Evolutionary conservation across 345 rosid species (phyloP).

Genomic region (Camelina sativa): DNA sequence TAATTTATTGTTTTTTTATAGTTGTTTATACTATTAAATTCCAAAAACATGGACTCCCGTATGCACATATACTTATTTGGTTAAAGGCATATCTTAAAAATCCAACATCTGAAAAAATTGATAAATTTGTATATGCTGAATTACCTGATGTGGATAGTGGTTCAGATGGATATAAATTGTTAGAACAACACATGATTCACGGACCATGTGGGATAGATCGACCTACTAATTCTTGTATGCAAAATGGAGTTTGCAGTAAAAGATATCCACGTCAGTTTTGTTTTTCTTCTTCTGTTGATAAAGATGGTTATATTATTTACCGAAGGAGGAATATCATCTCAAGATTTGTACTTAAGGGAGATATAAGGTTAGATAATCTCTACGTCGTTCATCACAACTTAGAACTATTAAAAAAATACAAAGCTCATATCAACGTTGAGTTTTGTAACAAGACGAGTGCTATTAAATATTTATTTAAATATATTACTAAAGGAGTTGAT

Average conservation of each 20-base stretch:
- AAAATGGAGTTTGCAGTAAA: not conserved
- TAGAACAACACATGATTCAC: slow-evolving; percentile 6
- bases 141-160: not conserved
- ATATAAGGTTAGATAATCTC: not conserved
- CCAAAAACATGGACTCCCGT: not conserved
- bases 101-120: not conserved
- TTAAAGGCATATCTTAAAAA: not conserved
- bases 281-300: not conserved
- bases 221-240: not conserved
- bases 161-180: not conserved
- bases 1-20: no score
- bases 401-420: not conserved
- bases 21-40: slow-evolving; percentile 1
- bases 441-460: not conserved
- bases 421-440: not conserved
- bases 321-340: not conserved
- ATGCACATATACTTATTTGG: not conserved
- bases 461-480: slow-evolving; percentile 3
- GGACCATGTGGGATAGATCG: not conserved
- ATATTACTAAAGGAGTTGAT: not conserved
- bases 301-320: not conserved
- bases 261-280: not conserved
- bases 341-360: not conserved
- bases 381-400: not conserved
- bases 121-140: not conserved